Evolutionary conservation across 768 basidiomycete species (phyloP).

Genomic region (Tylopilus rubrobrunneus): DNA sequence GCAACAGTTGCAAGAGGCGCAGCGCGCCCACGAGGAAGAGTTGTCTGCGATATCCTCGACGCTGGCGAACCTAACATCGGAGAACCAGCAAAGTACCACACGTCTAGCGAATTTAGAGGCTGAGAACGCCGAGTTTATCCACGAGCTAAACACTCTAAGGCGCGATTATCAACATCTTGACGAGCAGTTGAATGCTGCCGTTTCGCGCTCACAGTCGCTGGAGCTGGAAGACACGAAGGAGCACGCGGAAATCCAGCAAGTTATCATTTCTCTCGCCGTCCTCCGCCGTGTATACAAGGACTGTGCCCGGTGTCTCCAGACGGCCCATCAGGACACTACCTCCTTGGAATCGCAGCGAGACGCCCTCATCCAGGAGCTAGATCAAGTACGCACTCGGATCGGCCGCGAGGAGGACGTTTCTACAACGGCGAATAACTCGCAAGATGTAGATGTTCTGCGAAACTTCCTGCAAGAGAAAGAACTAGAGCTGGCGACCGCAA

Average conservation of each 20-base stretch:
- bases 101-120: conserved; percentile 15
- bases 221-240: conserved; percentile 7
- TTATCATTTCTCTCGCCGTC: conserved; percentile 22
- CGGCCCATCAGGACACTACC: conserved; percentile 10
- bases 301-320: conserved; percentile 10
- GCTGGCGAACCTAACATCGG: conserved; percentile 34
- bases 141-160: conserved; percentile 13
- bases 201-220: conserved; percentile 9
- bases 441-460: conserved; percentile 35
- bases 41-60: conserved; percentile 38
- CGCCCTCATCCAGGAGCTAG: conserved; percentile 14
- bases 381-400: conserved; percentile 4
- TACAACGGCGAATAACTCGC: neutral
- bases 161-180: conserved; percentile 7
- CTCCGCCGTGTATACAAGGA: conserved; percentile 17
- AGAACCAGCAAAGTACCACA: conserved; percentile 24
- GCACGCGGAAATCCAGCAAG: conserved; percentile 12
- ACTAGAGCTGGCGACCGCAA: conserved; percentile 34
- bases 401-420: conserved; percentile 6
- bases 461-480: conserved; percentile 34
- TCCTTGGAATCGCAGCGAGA: conserved; percentile 18
- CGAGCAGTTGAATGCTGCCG: conserved; percentile 5
- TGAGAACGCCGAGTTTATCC: conserved; percentile 13
- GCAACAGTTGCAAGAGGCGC: conserved; percentile 18
- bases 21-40: conserved; percentile 30